Evolutionary conservation across 768 basidiomycete species (phyloP), one percentile per base, ranked within the genome.

Genomic region (Phylloporus sp.): DNA sequence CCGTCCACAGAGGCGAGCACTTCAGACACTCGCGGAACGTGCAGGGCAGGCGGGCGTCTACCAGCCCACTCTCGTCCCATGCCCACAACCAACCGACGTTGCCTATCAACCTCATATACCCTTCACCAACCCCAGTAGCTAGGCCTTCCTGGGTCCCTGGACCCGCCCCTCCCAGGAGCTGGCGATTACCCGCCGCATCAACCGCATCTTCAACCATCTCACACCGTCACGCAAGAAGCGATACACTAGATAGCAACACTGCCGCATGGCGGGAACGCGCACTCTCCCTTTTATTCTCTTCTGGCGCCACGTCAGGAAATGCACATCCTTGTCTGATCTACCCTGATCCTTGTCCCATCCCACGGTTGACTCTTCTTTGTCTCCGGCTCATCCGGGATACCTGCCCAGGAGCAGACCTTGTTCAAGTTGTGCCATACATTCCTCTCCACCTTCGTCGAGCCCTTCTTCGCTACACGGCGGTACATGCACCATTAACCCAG

Each of bases 1-100:
- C 11, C 28, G 4, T 40, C 33, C 24, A 4, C 48, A 87, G 85
- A 59, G 85, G 83, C 9, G 86, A 89, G 60, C 81, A 87, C 34
- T 86, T 82, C 48, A 74, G 84, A 43, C 86, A 77, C 50, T 55
- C 67, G 28, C 81, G 79, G 48, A 88, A 88, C 58, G 52, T 76
- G 6, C 71, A 59, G 45, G 57, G 64, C 23, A 59, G 56, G 22
- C 51, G 55, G 6, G 53, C 29, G 15, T 54, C 54, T 7, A 52
- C 40, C 46, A 32, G 42, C 38, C 46, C 52, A 18, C 60, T 48
- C 49, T 61, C 49, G 50, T 49, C 49, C 21, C 52, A 53, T 46
- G 44, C 54, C 36, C 60, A 71, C 51, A 74, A 71, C 56, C 60
- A 69, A 26, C 76, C 76, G 11, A 74, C 75, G 3, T 65, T 81